phyloP scores from a whole-genome alignment of 2,329 filamentous ascomycete species.

The Fusarium sp. region DNA sequence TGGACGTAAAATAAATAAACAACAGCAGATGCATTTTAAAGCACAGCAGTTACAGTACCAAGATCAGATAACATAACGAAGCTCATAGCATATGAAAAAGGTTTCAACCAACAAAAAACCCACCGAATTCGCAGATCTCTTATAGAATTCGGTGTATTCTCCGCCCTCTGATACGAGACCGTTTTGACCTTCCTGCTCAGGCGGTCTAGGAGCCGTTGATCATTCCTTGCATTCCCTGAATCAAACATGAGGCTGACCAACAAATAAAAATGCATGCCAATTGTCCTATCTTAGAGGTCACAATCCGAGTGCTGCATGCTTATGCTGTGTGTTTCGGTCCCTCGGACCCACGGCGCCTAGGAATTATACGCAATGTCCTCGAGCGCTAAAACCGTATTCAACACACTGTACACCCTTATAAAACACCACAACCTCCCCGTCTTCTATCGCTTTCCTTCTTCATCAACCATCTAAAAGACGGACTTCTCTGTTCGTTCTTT shows the following conservation, averaged over 20 bases:
- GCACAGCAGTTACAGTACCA: no score
- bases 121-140: not conserved
- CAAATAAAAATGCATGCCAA: not conserved
- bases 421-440: constrained; percentile 13
- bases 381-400: constrained; percentile 18
- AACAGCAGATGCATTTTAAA: no score
- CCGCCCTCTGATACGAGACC: not conserved
- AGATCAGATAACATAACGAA: no score
- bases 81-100: no score
- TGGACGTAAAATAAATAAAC: no score
- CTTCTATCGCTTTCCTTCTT: constrained; percentile 5
- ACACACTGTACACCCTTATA: constrained; percentile 40
- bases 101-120: not conserved
- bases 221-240: not conserved
- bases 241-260: not conserved
- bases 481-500: constrained; percentile 17
- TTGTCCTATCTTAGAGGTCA: not conserved
- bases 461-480: constrained; percentile 24
- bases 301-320: not conserved
- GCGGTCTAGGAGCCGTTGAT: not conserved
- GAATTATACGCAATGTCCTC: not conserved
- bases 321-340: not conserved
- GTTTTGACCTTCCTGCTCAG: not conserved
- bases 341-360: constrained; percentile 13
- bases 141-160: not conserved